Percentiles rank a stretch among this genome's conserved stretches.
Evolutionary conservation across 139 green algal genomes (phyloP).

Genomic region (Gonium pectorale): DNA sequence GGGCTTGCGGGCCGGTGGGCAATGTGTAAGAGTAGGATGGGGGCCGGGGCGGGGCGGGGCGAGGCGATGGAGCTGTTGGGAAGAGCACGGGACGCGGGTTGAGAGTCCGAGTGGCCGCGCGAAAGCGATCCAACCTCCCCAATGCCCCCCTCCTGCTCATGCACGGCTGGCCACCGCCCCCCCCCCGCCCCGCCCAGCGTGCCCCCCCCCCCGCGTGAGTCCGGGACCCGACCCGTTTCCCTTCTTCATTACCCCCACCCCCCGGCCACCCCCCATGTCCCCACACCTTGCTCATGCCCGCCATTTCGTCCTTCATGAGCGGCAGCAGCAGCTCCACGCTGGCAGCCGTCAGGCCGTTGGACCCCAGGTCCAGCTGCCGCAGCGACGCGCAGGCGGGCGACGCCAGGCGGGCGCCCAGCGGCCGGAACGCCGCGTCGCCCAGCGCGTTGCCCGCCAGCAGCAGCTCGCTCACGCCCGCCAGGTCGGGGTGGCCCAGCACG

Average conservation of each 20-base stretch:
- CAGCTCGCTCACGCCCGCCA: slow-evolving; percentile 47
- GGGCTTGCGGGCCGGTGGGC: too few relatives aligned
- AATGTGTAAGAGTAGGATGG: too few relatives aligned
- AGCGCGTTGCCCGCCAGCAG: slow-evolving; percentile 55
- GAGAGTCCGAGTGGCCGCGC: too few relatives aligned
- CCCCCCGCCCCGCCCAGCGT: too few relatives aligned
- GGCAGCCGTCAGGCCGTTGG: slow-evolving; percentile 36
- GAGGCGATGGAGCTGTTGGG: too few relatives aligned
- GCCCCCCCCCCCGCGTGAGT: too few relatives aligned
- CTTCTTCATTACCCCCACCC: neutral
- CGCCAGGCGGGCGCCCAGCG: slow-evolving; percentile 11
- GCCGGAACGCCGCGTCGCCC: slow-evolving; percentile 39
- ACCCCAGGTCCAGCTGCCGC: slow-evolving; percentile 41
- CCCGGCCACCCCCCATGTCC: neutral
- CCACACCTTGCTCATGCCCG: slow-evolving; percentile 14
- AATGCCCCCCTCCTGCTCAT: too few relatives aligned
- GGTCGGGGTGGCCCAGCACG: slow-evolving; percentile 43
- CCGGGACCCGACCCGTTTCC: too few relatives aligned
- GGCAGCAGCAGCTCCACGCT: slow-evolving; percentile 32
- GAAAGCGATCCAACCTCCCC: too few relatives aligned
- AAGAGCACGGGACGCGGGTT: too few relatives aligned
- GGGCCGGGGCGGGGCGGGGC: too few relatives aligned
- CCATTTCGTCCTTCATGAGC: slow-evolving; percentile 46
- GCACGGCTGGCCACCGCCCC: too few relatives aligned
- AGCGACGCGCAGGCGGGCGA: slow-evolving; percentile 7